Evolutionary conservation across 768 basidiomycete species (phyloP).

Genomic region (Piloderma croceum): DNA sequence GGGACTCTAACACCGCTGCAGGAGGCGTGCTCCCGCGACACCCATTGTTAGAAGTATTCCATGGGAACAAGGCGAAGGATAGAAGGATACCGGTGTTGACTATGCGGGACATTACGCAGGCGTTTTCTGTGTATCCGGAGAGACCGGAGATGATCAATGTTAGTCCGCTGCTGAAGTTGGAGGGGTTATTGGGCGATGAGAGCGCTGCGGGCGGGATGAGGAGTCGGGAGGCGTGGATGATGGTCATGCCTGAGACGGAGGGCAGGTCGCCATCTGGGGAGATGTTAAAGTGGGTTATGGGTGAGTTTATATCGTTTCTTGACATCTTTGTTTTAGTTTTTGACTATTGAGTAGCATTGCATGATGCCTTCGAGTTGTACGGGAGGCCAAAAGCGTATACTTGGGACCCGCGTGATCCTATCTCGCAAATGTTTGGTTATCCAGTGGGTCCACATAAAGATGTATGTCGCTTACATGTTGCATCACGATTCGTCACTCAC

Average conservation of each 20-base stretch:
- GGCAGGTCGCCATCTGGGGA: constrained; percentile 62
- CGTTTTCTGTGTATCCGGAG: constrained; percentile 94
- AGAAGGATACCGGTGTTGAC: constrained; percentile 68
- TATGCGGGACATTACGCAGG: constrained; percentile 67
- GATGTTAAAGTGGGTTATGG: constrained; percentile 88
- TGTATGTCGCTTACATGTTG: constrained; percentile 41
- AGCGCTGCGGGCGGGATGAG: constrained; percentile 58
- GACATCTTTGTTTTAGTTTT: no score
- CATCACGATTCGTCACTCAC: constrained; percentile 9
- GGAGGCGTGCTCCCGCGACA: constrained; percentile 17
- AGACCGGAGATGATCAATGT: constrained; percentile 85
- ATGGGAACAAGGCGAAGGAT: constrained; percentile 65
- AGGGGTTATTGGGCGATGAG: constrained; percentile 79
- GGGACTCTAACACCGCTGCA: constrained; percentile 36
- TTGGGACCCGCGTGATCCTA: constrained; percentile 82
- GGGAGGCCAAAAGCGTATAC: constrained; percentile 82
- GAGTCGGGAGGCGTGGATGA: constrained; percentile 77
- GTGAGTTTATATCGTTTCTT: constrained; percentile 41
- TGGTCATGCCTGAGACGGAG: constrained; percentile 87
- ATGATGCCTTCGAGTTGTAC: constrained; percentile 84
- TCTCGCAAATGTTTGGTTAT: constrained; percentile 90
- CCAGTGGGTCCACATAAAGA: constrained; percentile 81
- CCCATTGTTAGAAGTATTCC: constrained; percentile 52
- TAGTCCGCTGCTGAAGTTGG: constrained; percentile 89
- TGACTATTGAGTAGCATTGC: constrained; percentile 52